A percentile compares a stretch with the other conserved stretches of the same genome.
These are phyloP conservation scores for Odontarrhena argentea DNA, from an alignment of 345 rosid species.

Conservation along the genomic window DNA sequence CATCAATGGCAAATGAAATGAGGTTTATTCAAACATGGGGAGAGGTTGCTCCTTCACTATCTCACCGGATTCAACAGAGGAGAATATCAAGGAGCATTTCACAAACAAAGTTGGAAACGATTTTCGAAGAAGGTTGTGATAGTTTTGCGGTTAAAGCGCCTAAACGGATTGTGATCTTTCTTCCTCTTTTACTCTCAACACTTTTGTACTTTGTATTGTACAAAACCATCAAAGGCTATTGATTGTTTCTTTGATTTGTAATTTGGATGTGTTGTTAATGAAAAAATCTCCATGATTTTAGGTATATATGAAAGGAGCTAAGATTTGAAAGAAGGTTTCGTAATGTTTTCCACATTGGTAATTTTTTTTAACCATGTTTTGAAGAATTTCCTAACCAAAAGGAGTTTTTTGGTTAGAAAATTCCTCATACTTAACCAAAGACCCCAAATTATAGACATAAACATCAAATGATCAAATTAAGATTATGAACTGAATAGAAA, in stretches of 20 bases:
- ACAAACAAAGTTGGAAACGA: conserved; percentile 46
- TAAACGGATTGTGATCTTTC: conserved; percentile 42
- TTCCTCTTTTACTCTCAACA: conserved; percentile 44
- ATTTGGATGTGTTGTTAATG: conserved; percentile 25
- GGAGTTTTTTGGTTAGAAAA: too few species aligned
- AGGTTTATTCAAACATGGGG: conserved; percentile 46
- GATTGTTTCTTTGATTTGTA: neutral
- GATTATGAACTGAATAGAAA: neutral
- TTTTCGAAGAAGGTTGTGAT: conserved; percentile 48
- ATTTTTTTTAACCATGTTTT: neutral
- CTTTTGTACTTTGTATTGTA: conserved; percentile 38
- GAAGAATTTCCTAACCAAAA: neutral
- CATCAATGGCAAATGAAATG: conserved; percentile 45
- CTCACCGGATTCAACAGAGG: conserved; percentile 35
- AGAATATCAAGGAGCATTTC: conserved; percentile 32
- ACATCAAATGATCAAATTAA: conserved; percentile 1
- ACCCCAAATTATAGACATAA: neutral
- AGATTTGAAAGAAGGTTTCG: neutral
- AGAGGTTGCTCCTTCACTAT: conserved; percentile 45
- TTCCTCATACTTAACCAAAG: neutral
- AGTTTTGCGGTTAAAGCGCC: conserved; percentile 31
- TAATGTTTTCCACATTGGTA: too few species aligned
- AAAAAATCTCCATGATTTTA: conserved; percentile 24
- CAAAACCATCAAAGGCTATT: conserved; percentile 34
- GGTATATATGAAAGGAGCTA: neutral